Evolutionary conservation across 2,329 filamentous ascomycete species (phyloP).

Genomic region (Arachnomyces sp.): DNA sequence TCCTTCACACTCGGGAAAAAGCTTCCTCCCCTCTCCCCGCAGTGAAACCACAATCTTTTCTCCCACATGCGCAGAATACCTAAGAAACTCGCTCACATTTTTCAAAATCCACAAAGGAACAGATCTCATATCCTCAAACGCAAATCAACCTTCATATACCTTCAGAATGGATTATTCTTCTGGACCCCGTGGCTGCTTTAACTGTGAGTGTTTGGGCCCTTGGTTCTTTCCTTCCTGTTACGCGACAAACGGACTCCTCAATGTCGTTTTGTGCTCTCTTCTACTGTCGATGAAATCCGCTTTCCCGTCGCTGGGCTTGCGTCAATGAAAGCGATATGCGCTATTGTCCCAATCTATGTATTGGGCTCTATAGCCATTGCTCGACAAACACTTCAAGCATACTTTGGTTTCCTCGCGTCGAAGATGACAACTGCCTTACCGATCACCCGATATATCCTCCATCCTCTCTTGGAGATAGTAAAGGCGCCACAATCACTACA

Average conservation of each 20-base stretch:
- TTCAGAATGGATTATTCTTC: slow-evolving; percentile 42
- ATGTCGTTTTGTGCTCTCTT: slow-evolving; percentile 1
- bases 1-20: too few species aligned
- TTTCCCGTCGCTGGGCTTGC: too few species aligned
- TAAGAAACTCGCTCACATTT: too few species aligned
- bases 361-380: too few species aligned
- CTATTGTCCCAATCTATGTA: too few species aligned
- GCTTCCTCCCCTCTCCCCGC: slow-evolving; percentile 4
- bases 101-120: background rate
- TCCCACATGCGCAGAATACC: slow-evolving; percentile 14
- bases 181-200: slow-evolving; percentile 50
- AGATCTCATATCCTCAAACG: background rate
- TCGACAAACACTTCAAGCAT: background rate
- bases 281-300: too few species aligned
- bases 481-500: background rate
- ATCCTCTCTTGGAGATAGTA: too few species aligned
- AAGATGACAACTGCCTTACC: too few species aligned
- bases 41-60: slow-evolving; percentile 10
- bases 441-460: too few species aligned
- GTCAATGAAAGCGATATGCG: too few species aligned
- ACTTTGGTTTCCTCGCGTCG: background rate
- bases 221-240: slow-evolving; percentile 4
- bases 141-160: background rate
- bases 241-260: too few species aligned
- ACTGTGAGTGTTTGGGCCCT: slow-evolving; percentile 45